Evolutionary conservation across 208 protist genomes (phyloP), one percentile per base, ranked within the genome.

Genomic region (Entamoeba moshkovskii): DNA sequence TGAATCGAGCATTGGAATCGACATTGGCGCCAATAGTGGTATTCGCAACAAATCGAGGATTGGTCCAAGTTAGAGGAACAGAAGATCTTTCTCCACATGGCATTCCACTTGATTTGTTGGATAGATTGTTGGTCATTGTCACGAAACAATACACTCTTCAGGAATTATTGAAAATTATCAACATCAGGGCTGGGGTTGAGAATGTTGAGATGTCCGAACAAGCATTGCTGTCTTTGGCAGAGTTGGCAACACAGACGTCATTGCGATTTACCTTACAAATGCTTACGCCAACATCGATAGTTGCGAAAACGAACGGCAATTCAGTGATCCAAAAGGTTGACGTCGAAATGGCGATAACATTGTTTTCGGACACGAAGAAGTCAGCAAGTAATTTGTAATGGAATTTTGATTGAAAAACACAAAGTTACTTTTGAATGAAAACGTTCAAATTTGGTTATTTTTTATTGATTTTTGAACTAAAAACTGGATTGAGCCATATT

Each of bases 1-100:
- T 99, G 0, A 99, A 99, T 97, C 98, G 99, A 92, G 99, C 99
- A 18, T 96, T 99, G 4, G 99, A 99, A 95, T 99, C 98, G 1
- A 98, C 97, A 0, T 96, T 99, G 5, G 98, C 99, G 33, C 99
- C 99, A 44, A 99, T 99, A 91, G 98, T 99, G 66, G 99, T 99
- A 94, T 99, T 99, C 95, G 99, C 99, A 49, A 99, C 99, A 66
- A 99, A 99, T 96, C 95, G 99, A 91, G 99, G 99, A 25, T 97
- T 98, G 85, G 99, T 97, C 96, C 97, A 52, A 13, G 94, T 97
- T 1, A 66, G 98, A 92, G 99, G 98, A 47, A 99, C 99, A 0
- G 98, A 99, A 49, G 98, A 99, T 44, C 93, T 96, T 18, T 96
- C 98, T 42, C 98, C 99, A 46, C 99, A 99, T 96, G 99, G 99